Evolutionary conservation across 2,329 filamentous ascomycete species (phyloP), one percentile per base, ranked within the genome.

Genomic region (Coniochaeta sp.): DNA sequence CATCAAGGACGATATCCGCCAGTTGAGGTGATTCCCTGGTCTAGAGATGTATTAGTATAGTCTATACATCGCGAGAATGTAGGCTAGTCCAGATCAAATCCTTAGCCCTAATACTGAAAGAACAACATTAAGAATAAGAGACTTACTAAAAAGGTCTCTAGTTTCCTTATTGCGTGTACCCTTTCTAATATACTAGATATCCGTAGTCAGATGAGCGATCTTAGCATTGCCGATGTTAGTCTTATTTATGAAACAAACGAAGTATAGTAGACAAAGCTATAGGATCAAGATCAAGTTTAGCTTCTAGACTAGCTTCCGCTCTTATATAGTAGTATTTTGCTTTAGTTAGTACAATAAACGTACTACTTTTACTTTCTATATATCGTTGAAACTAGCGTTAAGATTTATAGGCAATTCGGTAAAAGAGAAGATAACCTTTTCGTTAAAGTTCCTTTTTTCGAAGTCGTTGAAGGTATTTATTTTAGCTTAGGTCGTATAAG

Each of bases 341-440:
- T 4, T 17, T 24, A 6, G 17, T n/a, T 19, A 10, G 16, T 2
- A n/a, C 2, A 14, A 24, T 36, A 26, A n/a, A 67, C 77, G 61
- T 73, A 87, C 84, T 65, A 82, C 80, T 55, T 73, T 75, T 24
- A 79, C 80, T 62, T 73, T 78, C 65, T 87, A 83, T 63, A 82
- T 82, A 3, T 79, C 78, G 58, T 74, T 82, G 57, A 86, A 71
- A 10, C 81, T 79, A 28, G 79, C 81, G 68, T 88, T 85, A 0
- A 84, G 84, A 65, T 87, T 83, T 8, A 69, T 66, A 3, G 69
- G 67, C 10, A 73, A 44, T 16, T 63, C 62, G 24, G 61, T 50
- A 22, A 65, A 47, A 16, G 34, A 30, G 24, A 57, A 42, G 32
- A 28, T 24, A n/a, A 34, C 36, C 32, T 57, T 28, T 19, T 38